Conservation (phyloP, 345 rosid genomes). For the Eucalyptus viminalis region DNA sequence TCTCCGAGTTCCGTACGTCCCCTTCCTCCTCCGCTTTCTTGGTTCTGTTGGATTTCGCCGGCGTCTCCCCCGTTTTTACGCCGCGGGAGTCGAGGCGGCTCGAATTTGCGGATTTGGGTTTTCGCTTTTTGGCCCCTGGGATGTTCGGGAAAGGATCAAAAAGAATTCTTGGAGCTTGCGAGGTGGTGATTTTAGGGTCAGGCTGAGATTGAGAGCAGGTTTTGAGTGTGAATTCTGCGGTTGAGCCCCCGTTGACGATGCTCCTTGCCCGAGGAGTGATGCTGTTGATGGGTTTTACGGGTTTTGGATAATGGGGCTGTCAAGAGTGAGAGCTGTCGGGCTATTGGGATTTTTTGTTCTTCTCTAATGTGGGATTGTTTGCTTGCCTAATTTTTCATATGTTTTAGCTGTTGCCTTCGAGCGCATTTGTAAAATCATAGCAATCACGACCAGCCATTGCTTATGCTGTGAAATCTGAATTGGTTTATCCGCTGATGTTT, state of each 20-base stretch:
- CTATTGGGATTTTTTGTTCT: not conserved
- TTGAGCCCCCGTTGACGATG: not conserved
- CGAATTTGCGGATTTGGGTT: not conserved
- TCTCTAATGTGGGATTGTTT: not conserved
- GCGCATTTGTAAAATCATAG: not conserved
- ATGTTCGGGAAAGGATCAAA: not conserved
- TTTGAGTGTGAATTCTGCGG: not conserved
- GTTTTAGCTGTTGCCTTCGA: not conserved
- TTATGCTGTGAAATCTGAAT: not conserved
- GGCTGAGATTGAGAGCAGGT: not conserved
- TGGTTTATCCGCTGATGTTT: not conserved
- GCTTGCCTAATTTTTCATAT: not conserved
- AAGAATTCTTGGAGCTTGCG: not conserved
- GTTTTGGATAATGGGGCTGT: not conserved
- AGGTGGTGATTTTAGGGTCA: not conserved
- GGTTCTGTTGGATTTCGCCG: not conserved
- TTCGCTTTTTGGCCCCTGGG: not conserved
- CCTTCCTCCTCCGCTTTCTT: not conserved
- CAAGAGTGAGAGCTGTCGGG: not conserved
- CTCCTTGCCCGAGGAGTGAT: not conserved
- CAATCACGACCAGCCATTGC: not conserved
- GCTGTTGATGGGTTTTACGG: not conserved
- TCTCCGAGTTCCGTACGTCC: conserved; percentile 63
- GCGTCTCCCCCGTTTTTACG: not conserved
- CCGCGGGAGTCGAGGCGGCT: not conserved